Evolutionary conservation across 2,329 filamentous ascomycete genomes (phyloP), one percentile per base, ranked within the genome.

Genomic region (Aspergillus tanneri): DNA sequence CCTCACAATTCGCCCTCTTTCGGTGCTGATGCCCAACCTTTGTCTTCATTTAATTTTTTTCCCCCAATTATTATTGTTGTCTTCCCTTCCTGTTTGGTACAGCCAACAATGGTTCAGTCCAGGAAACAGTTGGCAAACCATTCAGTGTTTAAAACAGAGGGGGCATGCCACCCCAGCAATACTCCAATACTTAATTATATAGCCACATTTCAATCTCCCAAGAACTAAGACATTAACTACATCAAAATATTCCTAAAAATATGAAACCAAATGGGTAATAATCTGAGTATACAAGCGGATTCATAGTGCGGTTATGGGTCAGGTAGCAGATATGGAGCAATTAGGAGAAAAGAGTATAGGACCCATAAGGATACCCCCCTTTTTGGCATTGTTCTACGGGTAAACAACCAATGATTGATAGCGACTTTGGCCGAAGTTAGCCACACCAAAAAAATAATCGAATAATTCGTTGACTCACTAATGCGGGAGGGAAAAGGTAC

Each of bases 21-120:
- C 50, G 48, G 49, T 34, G 42, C 46, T 47, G 51, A 34, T 56
- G 55, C 53, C 53, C 53, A 47, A 56, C 45, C 36, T 34, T 19
- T 34, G 4, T 12, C 30, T 16, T 34, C 8, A 16, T 34, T 2
- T 16, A 16, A 18, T 19, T 18, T 4, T 34, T 2, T 34, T 25
- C 24, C 24, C 24, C 6, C 11, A 6, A 3, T 28, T 28, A 5
- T 28, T 11, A n/a, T 28, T 28, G 11, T 28, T 6, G 5, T 28
- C 14, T 4, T 28, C 14, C 27, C 27, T 28, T 28, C 14, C 14
- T 10, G 11, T 28, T 28, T 28, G 27, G 10, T 5, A 19, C 34
- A n/a, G 12, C 34, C 35, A 38, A 38, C 19, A 6, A 8, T 22
- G 36, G 19, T 38, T 38, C 22, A 24, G 36, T 12, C 22, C 14